Conservation (phyloP, 2,329 filamentous ascomycete species). For the Trichoderma simmonsii region DNA sequence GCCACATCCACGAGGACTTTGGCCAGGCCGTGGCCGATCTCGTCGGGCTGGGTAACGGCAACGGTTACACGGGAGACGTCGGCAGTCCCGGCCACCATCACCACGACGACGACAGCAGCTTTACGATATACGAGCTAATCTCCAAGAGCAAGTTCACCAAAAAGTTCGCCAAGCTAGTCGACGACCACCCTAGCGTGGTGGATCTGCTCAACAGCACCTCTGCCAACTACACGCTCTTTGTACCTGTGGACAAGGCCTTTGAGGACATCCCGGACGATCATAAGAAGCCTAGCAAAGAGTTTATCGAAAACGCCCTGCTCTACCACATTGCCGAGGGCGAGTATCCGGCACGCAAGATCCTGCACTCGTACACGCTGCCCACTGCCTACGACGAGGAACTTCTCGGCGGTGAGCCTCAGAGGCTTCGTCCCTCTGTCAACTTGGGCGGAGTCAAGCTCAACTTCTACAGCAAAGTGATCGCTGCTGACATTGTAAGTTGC, state of each 20-base stretch:
- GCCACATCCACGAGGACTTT: conserved; percentile 16
- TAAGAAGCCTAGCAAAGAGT: conserved; percentile 65
- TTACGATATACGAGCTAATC: conserved; percentile 73
- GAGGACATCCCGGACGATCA: conserved; percentile 52
- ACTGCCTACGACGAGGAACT: conserved; percentile 58
- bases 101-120: conserved; percentile 33
- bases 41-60: neutral
- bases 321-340: conserved; percentile 73
- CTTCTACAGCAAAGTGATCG: conserved; percentile 69
- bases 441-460: conserved; percentile 67
- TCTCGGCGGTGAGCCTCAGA: conserved; percentile 66
- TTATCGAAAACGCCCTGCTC: conserved; percentile 63
- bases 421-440: conserved; percentile 65
- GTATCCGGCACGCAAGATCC: conserved; percentile 63
- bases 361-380: conserved; percentile 70
- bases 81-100: neutral
- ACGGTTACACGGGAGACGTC: conserved; percentile 2
- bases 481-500: conserved; percentile 62
- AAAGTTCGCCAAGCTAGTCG: conserved; percentile 71
- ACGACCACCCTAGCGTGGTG: conserved; percentile 69
- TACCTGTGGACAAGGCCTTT: conserved; percentile 75
- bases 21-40: neutral
- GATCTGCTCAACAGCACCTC: conserved; percentile 70
- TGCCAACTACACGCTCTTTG: conserved; percentile 76
- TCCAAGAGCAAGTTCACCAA: conserved; percentile 71